These are phyloP conservation scores for Capronia coronata DNA, from an alignment of 2,329 filamentous ascomycete species.

Conservation along the genomic window DNA sequence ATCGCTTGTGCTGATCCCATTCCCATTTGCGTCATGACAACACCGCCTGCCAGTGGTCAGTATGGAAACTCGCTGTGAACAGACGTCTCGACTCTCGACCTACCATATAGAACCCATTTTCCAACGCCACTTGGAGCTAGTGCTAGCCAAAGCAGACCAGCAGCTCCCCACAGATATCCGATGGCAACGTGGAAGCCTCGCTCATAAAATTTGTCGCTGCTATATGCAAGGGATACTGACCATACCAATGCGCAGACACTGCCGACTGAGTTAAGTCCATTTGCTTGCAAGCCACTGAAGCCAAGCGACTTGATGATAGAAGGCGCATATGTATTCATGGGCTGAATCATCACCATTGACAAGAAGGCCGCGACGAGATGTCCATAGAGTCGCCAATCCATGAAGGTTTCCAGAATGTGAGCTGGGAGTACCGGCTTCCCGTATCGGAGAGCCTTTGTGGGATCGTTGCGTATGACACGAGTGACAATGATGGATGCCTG, in stretches of 20 bases:
- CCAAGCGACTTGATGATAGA: constrained; percentile 50
- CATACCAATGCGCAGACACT: constrained; percentile 21
- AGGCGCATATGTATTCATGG: constrained; percentile 48
- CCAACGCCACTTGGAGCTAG: constrained; percentile 23
- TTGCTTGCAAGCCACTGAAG: constrained; percentile 44
- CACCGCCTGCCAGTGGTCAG: constrained; percentile 20
- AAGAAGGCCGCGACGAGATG: constrained; percentile 45
- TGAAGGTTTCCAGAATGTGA: constrained; percentile 18
- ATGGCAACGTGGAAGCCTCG: constrained; percentile 26
- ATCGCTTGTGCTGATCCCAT: constrained; percentile 27
- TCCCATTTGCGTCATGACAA: constrained; percentile 27
- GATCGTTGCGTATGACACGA: constrained; percentile 42
- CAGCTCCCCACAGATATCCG: constrained; percentile 27
- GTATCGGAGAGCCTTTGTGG: constrained; percentile 29
- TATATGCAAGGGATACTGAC: constrained; percentile 23
- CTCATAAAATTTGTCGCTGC: constrained; percentile 21
- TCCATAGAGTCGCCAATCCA: constrained; percentile 47
- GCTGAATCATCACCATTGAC: constrained; percentile 45
- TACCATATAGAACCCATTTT: constrained; percentile 26
- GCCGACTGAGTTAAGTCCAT: constrained; percentile 51
- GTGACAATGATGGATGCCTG: constrained; percentile 39
- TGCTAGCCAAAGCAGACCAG: constrained; percentile 27
- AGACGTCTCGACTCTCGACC: too few species aligned
- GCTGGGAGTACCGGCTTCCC: constrained; percentile 15
- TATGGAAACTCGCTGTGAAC: too few species aligned